Evolutionary conservation across 441 rosid genomes (phyloP), one percentile per base, ranked within the genome.

Genomic region (Erodium texanum): DNA sequence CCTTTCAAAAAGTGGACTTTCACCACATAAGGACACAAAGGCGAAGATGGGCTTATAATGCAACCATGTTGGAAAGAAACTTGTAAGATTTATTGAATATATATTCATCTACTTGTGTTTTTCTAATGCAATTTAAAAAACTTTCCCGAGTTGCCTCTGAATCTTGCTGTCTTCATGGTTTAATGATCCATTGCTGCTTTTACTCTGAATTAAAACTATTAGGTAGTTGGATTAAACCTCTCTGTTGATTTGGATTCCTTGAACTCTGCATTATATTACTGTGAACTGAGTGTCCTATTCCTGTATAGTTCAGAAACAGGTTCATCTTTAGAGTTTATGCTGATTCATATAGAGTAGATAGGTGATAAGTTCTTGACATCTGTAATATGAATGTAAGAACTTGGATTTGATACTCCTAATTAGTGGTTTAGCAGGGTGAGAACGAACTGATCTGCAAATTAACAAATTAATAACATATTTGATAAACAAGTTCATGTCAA

Each of bases 1-100:
- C 73, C 94, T 90, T 52, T 82, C 83, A 68, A 41, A 66, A 70
- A 58, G 80, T 62, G 70, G 74, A 70, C 41, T 59, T 66, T 67
- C 48, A 8, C 48, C 14, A 41, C 15, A 34, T 3, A 34, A 41
- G 48, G 48, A 41, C 15, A 12, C 11, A 8, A 78, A 66, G 52
- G 24, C 62, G 68, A 64, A 76, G 73, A 18, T n/a, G 62, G 41
- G 75, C 48, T 41, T 12, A 41, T 41, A 41, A 41, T 41, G 10
- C 48, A 41, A 2, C 48, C 11, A 41, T 41, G 48, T 41, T 41
- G 0, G 0, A 41, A 41, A 8, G 48, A 41, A 41, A 41, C 48
- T 41, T 41, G 48, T 41, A 41, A 41, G 48, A 6, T 41, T 41
- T 41, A 41, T 32, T 32, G 15, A 41, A 41, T 14, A 41, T 41